Evolutionary conservation across 2,329 filamentous ascomycete species (phyloP).

Genomic region (Epicoccum nigrum): DNA sequence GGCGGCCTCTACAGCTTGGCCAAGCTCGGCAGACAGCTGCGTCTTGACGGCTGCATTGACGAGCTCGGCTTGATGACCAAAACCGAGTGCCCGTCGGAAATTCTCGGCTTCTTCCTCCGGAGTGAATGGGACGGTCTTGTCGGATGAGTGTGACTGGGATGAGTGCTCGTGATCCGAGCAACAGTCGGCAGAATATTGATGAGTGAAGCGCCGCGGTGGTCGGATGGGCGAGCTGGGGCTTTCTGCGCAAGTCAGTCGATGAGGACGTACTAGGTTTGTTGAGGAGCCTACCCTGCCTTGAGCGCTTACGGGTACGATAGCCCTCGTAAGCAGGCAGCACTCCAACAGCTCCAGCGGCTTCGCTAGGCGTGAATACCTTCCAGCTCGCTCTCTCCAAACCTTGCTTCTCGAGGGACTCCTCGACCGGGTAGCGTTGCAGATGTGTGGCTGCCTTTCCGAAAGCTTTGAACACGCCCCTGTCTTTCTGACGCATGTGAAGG

Average conservation of each 20-base stretch:
- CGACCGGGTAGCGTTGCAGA: constrained; percentile 12
- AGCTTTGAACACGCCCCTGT: constrained; percentile 13
- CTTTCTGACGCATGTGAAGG: constrained; percentile 11
- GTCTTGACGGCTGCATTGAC: background rate
- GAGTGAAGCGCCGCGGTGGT: constrained; percentile 1
- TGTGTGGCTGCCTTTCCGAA: constrained; percentile 16
- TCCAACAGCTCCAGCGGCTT: constrained; percentile 5
- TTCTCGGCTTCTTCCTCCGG: constrained; percentile 2
- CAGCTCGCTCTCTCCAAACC: constrained; percentile 18
- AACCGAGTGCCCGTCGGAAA: background rate
- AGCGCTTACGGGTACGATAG: constrained; percentile 11
- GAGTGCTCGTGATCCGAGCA: too few relatives aligned
- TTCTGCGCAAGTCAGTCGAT: constrained; percentile 4
- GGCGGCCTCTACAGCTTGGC: too few relatives aligned
- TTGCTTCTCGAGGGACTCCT: constrained; percentile 3
- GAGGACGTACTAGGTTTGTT: background rate
- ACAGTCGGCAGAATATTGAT: constrained; percentile 1
- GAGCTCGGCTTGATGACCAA: background rate
- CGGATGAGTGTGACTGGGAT: constrained; percentile 14
- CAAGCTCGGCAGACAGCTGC: too few relatives aligned
- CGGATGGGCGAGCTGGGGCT: background rate
- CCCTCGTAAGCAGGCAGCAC: constrained; percentile 19
- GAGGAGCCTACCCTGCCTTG: constrained; percentile 10
- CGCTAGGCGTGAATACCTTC: constrained; percentile 17
- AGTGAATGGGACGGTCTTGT: constrained; percentile 16